phyloP scores from a whole-genome alignment of 495 filamentous ascomycete genomes.

The Aspergillus ellipticus region DNA sequence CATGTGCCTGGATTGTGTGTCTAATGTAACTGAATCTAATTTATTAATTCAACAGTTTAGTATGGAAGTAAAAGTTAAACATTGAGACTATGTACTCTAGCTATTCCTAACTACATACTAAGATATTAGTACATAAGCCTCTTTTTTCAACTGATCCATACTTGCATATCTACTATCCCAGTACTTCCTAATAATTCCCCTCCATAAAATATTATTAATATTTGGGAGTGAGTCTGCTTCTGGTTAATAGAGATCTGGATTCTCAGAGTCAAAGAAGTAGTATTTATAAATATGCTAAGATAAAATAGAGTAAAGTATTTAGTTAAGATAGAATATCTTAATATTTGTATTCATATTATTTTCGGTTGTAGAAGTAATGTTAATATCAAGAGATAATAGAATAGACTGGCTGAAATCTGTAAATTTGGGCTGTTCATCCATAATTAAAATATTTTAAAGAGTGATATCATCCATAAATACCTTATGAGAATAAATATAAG shows the following conservation, averaged over 20 bases:
- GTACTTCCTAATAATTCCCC: slow-evolving; percentile 15
- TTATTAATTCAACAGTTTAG: too few relatives aligned
- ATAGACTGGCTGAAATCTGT: slow-evolving; percentile 17
- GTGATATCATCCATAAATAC: slow-evolving; percentile 20
- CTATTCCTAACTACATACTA: too few relatives aligned
- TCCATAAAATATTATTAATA: slow-evolving; percentile 16
- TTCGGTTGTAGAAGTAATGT: slow-evolving; percentile 15
- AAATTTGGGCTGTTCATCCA: slow-evolving; percentile 11
- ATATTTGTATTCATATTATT: slow-evolving; percentile 15
- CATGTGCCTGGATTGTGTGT: too few relatives aligned
- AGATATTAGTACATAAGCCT: too few relatives aligned
- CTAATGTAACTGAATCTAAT: too few relatives aligned
- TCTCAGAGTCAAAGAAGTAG: slow-evolving; percentile 18
- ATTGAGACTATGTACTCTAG: too few relatives aligned
- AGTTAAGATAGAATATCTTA: slow-evolving; percentile 21
- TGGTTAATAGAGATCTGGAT: slow-evolving; percentile 14
- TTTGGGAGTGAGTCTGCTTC: slow-evolving; percentile 12
- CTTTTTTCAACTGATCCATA: slow-evolving; percentile 11
- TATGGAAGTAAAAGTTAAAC: too few relatives aligned
- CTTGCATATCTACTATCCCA: slow-evolving; percentile 16
- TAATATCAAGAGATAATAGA: slow-evolving; percentile 14
- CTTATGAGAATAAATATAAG: slow-evolving; percentile 14
- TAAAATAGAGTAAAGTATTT: slow-evolving; percentile 20
- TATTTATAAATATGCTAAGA: slow-evolving; percentile 18
- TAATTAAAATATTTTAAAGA: slow-evolving; percentile 17